phyloP scores from a whole-genome alignment of 495 filamentous ascomycete species.

The Physcia stellaris region DNA sequence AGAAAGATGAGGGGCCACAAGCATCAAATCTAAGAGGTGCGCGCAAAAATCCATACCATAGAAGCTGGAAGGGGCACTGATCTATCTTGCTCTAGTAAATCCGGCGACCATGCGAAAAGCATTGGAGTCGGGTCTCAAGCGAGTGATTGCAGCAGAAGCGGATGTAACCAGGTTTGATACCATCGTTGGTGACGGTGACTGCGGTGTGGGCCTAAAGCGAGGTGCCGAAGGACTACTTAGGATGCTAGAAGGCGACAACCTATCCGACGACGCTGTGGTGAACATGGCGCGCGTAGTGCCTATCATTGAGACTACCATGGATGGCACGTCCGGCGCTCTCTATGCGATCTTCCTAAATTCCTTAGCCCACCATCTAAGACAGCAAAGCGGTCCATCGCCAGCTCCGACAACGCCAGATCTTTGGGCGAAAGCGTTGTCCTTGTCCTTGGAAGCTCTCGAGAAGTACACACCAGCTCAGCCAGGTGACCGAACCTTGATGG shows the following conservation, averaged over 20 bases:
- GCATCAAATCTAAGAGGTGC: constrained; percentile 57
- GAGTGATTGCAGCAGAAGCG: constrained; percentile 63
- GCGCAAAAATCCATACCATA: constrained; percentile 10
- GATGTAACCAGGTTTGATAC: constrained; percentile 84
- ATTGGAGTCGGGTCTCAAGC: constrained; percentile 53
- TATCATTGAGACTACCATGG: constrained; percentile 82
- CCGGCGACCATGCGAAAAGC: constrained; percentile 38
- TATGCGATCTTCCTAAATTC: constrained; percentile 96
- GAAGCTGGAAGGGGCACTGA: background rate
- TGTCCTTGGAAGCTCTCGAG: constrained; percentile 54
- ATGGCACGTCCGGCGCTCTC: constrained; percentile 87
- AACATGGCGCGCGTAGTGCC: constrained; percentile 65
- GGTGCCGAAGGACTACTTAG: constrained; percentile 76
- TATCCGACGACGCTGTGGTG: constrained; percentile 54
- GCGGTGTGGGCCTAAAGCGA: constrained; percentile 76
- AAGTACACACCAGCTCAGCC: constrained; percentile 82
- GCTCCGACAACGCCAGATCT: constrained; percentile 37
- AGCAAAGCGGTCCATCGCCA: constrained; percentile 31
- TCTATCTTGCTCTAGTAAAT: no score
- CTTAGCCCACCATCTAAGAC: constrained; percentile 60
- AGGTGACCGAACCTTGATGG: constrained; percentile 82
- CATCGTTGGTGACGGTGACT: constrained; percentile 91
- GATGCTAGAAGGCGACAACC: constrained; percentile 40
- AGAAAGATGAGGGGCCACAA: constrained; percentile 32
- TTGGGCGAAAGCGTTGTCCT: constrained; percentile 63